Evolutionary conservation across 306 rosid species (phyloP).

Genomic region (Acacia acuminata): DNA sequence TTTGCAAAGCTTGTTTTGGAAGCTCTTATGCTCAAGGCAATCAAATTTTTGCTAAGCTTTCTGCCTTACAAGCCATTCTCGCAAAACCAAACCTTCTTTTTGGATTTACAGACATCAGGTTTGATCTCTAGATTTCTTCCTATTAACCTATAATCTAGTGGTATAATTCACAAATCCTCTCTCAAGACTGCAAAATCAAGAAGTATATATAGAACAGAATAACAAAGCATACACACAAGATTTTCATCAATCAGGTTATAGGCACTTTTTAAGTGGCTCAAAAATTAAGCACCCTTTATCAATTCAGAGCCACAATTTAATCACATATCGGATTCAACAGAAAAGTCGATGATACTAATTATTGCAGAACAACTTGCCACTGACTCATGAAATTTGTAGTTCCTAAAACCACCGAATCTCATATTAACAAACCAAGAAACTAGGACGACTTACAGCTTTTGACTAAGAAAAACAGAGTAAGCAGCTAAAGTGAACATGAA

Average conservation of each 20-base stretch:
- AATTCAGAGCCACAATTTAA: neutral
- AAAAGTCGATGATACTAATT: neutral
- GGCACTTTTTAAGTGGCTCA: neutral
- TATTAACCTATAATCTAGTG: neutral
- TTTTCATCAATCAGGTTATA: neutral
- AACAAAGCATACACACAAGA: neutral
- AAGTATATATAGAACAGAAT: neutral
- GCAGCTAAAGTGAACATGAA: neutral
- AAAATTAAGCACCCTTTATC: neutral
- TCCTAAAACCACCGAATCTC: neutral
- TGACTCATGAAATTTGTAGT: neutral
- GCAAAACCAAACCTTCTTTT: constrained; percentile 30
- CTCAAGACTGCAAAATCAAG: neutral
- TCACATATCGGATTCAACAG: neutral
- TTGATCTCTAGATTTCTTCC: neutral
- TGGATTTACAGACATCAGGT: constrained; percentile 36
- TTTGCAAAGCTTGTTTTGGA: constrained; percentile 46
- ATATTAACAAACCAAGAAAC: neutral
- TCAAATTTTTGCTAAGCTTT: constrained; percentile 36
- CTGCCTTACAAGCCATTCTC: constrained; percentile 27
- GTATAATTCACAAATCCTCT: neutral
- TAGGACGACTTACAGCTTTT: neutral
- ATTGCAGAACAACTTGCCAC: neutral
- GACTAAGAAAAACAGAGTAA: neutral
- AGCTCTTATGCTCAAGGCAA: constrained; percentile 40